Evolutionary conservation across 2,329 filamentous ascomycete genomes (phyloP).

Genomic region (Fusarium pilosicola): DNA sequence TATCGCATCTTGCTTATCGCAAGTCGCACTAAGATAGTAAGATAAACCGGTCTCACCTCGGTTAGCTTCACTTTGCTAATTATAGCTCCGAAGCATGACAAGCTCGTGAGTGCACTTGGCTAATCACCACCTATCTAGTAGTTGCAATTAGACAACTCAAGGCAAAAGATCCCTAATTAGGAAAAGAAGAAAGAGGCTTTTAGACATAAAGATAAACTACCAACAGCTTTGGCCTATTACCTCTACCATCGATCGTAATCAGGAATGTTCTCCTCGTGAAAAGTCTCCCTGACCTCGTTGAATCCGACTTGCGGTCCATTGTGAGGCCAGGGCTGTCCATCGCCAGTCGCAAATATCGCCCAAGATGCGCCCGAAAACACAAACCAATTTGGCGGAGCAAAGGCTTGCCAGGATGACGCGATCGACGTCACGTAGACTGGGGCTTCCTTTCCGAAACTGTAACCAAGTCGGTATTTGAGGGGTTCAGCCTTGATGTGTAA

Average conservation of each 20-base stretch:
- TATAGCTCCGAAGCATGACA: not conserved
- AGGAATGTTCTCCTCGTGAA: not conserved
- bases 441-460: not conserved
- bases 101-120: too few relatives aligned
- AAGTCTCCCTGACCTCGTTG: not conserved
- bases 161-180: too few relatives aligned
- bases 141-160: too few relatives aligned
- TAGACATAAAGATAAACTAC: too few relatives aligned
- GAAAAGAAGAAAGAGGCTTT: rapidly evolving
- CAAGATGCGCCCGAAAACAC: not conserved
- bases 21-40: not conserved
- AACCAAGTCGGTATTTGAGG: not conserved
- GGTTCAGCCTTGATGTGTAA: not conserved
- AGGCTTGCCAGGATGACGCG: not conserved
- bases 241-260: not conserved
- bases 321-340: not conserved
- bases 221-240: too few relatives aligned
- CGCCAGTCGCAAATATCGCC: not conserved
- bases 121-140: rapidly evolving
- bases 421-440: not conserved
- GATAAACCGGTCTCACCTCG: not conserved
- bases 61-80: too few relatives aligned
- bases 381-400: not conserved
- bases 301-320: not conserved
- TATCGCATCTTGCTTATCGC: not conserved